A percentile compares a stretch with the other conserved stretches of the same genome.
Evolutionary conservation across 192 early-diverging fungal species (phyloP).

Genomic region (Linderina pennispora): DNA sequence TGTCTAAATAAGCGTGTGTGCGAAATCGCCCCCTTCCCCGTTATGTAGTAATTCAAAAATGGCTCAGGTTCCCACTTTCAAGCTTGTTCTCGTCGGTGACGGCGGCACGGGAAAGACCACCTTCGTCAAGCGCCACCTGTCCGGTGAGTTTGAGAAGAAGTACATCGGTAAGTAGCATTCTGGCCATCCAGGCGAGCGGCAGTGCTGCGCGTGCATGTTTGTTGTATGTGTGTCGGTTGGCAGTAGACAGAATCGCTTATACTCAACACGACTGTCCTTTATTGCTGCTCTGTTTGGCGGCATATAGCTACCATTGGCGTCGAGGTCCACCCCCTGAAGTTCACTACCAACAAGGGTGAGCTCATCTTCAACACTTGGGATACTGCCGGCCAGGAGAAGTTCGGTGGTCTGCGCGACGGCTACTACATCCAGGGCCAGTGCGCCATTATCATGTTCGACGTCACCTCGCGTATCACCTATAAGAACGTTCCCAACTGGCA

Average conservation of each 20-base stretch:
- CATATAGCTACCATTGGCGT: slow-evolving; percentile 94
- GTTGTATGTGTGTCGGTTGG: background rate
- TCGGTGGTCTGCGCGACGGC: slow-evolving; percentile 99
- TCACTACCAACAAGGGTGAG: slow-evolving; percentile 95
- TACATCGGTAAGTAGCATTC: slow-evolving; percentile 65
- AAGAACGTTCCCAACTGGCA: slow-evolving; percentile 99
- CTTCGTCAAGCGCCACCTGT: slow-evolving; percentile 99
- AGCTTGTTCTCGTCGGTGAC: slow-evolving; percentile 82
- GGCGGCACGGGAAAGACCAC: slow-evolving; percentile 99
- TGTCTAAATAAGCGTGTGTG: too few relatives aligned
- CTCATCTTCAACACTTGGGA: slow-evolving; percentile 99
- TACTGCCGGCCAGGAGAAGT: slow-evolving; percentile 99
- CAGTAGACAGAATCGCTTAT: background rate
- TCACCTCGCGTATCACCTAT: slow-evolving; percentile 99
- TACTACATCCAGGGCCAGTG: slow-evolving; percentile 99
- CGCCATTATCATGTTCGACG: slow-evolving; percentile 99
- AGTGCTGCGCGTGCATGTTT: background rate
- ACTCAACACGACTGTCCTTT: background rate
- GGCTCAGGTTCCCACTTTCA: slow-evolving; percentile 40
- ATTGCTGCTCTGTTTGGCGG: too few relatives aligned
- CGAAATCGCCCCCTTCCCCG: too few relatives aligned
- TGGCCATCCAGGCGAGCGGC: background rate
- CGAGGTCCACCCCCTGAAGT: slow-evolving; percentile 96
- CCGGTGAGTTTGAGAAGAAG: slow-evolving; percentile 99
- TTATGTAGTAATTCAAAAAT: too few relatives aligned